Evolutionary conservation across 805 yeast genomes (phyloP).

Genomic region (Barnettozyma wickerhamii): DNA sequence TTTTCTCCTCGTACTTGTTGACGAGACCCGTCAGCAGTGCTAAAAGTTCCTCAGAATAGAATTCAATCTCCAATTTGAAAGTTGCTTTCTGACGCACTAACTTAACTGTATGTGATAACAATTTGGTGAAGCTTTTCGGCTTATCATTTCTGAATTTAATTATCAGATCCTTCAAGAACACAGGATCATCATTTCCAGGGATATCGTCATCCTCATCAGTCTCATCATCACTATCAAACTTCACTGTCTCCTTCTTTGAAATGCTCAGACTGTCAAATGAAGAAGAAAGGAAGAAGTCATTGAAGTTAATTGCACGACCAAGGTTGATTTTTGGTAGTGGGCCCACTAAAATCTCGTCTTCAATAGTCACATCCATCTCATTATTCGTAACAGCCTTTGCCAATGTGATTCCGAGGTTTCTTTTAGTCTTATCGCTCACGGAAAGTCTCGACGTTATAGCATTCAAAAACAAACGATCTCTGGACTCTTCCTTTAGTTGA

Average conservation of each 20-base stretch:
- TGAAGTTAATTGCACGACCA: conserved; percentile 12
- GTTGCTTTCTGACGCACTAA: conserved; percentile 61
- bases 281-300: conserved; percentile 12
- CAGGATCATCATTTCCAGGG: conserved; percentile 44
- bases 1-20: conserved; percentile 50
- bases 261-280: conserved; percentile 11
- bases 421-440: conserved; percentile 40
- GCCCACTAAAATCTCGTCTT: conserved; percentile 17
- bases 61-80: conserved; percentile 56
- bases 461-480: conserved; percentile 37
- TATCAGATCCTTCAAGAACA: conserved; percentile 71
- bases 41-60: conserved; percentile 52
- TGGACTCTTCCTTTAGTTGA: conserved; percentile 29
- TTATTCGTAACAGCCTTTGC: conserved; percentile 43
- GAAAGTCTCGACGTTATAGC: conserved; percentile 53
- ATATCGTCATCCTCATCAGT: conserved; percentile 22
- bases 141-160: conserved; percentile 46
- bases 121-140: conserved; percentile 33
- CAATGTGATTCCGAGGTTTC: conserved; percentile 51
- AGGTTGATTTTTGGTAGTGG: conserved; percentile 5
- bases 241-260: conserved; percentile 8
- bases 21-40: conserved; percentile 46
- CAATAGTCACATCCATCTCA: conserved; percentile 27
- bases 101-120: conserved; percentile 45
- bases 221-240: conserved; percentile 26